Percentiles rank a stretch among this genome's conserved stretches.
These are phyloP conservation scores for Besnoitia besnoiti DNA, from an alignment of 169 alveolate genomes.

Conservation along the genomic window DNA sequence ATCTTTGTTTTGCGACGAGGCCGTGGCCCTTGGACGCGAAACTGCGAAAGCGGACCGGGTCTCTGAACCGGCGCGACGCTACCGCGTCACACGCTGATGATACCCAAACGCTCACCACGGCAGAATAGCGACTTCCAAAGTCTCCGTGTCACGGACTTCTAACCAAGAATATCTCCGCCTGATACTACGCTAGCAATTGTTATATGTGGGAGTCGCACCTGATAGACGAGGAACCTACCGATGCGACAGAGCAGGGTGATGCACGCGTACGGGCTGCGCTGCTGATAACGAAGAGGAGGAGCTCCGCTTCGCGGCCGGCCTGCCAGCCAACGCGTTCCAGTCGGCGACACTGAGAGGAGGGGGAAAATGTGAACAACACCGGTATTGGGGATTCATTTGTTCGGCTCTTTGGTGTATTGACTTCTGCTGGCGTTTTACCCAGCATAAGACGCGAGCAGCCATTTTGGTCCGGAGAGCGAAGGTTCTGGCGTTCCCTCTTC, in stretches of 20 bases:
- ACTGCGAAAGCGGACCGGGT: too few species aligned
- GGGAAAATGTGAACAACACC: neutral
- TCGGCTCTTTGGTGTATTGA: neutral
- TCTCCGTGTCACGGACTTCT: too few species aligned
- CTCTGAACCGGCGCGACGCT: too few species aligned
- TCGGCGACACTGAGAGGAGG: neutral
- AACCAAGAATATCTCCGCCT: too few species aligned
- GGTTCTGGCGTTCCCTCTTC: neutral
- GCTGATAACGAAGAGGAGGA: neutral
- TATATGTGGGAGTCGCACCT: too few species aligned
- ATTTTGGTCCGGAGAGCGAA: neutral
- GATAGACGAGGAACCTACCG: too few species aligned
- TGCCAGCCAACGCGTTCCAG: neutral
- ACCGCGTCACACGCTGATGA: too few species aligned
- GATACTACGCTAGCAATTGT: too few species aligned
- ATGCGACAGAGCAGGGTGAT: neutral
- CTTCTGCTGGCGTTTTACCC: neutral
- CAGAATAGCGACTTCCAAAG: too few species aligned
- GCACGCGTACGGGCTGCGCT: neutral
- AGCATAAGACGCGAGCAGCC: neutral
- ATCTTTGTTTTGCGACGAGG: too few species aligned
- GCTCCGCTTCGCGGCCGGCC: conserved; percentile 6
- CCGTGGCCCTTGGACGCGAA: too few species aligned
- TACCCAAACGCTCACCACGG: too few species aligned
- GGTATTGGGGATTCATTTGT: neutral